Base-by-base conservation (phyloP, 257 asterid genomes). In the Solanum corneliomulleri region DNA sequence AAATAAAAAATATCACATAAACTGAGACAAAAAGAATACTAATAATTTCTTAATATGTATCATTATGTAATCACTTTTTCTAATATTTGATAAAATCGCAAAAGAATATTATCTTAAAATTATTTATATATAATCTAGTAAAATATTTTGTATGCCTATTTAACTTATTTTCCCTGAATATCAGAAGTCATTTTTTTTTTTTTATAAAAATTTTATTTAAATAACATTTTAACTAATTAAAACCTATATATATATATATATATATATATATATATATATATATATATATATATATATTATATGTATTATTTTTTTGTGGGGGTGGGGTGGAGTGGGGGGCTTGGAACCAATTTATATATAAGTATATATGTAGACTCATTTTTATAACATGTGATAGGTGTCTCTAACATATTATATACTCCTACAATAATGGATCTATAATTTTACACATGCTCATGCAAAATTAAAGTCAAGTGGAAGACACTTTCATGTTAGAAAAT, bases 81-180 rank as follows among this genome's bases (percentile, higher is more conserved):
- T 16, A 52, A 52, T 52, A 18, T 8, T 56, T 56, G 7, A 56
- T 56, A 56, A 2, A 0, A 18, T 7, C 3, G 11, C 20, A 3
- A 56, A 20, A 20, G 9, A 58, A 20, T 20, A 58, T 16, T 20
- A 20, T 20, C 11, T 20, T 1, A 60, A 60, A 60, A 60, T 23
- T 0, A 60, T 3, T 21, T 60, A 60, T 60, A 9, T 21, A 1
- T 4, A 60, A 60, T 23, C 3, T 3, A 21, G 0, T 23, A 9
- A 60, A 1, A 58, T 58, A 9, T 49, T 21, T 60, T 7, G 7
- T 0, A 58, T 18, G 9, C 0, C n/a, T 58, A 58, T 58, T 1
- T 0, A 58, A 58, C 27, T 21, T 10, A 0, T 4, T 16, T 16
- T 60, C 1, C 14, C 7, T n/a, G 1, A 9, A 60, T 7, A 1